Evolutionary conservation across 257 asterid species (phyloP).

Genomic region (Nicotiana noctiflora): DNA sequence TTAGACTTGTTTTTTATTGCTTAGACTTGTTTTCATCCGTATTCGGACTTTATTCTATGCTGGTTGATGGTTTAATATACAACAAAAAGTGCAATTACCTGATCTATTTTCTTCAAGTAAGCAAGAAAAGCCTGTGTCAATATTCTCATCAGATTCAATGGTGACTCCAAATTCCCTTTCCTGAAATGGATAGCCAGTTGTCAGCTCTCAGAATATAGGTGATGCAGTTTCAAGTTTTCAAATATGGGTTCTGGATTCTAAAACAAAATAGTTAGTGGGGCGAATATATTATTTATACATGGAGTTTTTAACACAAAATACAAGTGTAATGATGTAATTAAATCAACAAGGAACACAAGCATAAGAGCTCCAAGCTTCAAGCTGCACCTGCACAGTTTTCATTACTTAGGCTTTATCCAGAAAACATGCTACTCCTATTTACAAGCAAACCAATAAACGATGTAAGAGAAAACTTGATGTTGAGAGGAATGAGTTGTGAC

Average conservation of each 20-base stretch:
- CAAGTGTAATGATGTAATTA: background rate
- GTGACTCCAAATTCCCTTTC: slow-evolving; percentile 28
- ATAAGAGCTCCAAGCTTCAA: background rate
- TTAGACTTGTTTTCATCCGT: no score
- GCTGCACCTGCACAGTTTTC: background rate
- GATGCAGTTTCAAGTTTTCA: slow-evolving; percentile 3
- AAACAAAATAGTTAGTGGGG: no score
- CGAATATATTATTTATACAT: no score
- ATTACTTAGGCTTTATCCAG: background rate
- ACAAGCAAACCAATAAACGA: no score
- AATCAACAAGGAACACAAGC: background rate
- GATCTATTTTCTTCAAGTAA: slow-evolving; percentile 50
- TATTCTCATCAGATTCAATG: slow-evolving; percentile 71
- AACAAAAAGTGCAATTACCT: slow-evolving; percentile 33
- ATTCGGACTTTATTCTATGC: no score
- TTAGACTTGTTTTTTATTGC: no score
- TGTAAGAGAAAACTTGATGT: no score
- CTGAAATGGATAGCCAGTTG: slow-evolving; percentile 24
- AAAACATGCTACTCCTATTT: background rate
- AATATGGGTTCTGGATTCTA: background rate
- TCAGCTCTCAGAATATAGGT: slow-evolving; percentile 8
- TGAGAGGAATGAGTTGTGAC: no score
- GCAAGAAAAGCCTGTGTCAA: slow-evolving; percentile 53
- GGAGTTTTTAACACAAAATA: no score
- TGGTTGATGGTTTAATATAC: no score